These are phyloP conservation scores for Backusella psychrophila DNA, from an alignment of 192 early-diverging fungal species.

Conservation along the genomic window DNA sequence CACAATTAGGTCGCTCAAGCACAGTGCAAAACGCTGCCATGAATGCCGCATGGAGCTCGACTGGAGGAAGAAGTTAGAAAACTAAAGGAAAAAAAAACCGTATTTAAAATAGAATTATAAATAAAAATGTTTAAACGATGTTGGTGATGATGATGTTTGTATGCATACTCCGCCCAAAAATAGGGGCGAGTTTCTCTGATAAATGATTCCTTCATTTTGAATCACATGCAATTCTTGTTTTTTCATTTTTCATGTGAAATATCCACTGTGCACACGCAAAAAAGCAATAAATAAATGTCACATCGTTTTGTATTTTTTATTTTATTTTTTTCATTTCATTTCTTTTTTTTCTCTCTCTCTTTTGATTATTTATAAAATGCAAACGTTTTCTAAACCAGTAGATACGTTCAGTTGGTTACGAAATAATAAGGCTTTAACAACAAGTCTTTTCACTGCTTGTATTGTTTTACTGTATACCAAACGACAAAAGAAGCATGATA, in stretches of 20 bases:
- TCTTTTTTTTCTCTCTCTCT: background rate
- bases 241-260: conserved; percentile 10
- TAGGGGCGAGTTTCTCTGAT: background rate
- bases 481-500: background rate
- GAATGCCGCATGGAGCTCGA: conserved; percentile 13
- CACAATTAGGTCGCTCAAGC: conserved; percentile 30
- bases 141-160: background rate
- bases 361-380: conserved; percentile 8
- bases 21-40: conserved; percentile 17
- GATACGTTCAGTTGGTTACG: conserved; percentile 4
- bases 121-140: background rate
- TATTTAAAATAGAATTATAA: too few species aligned
- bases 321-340: background rate
- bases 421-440: background rate
- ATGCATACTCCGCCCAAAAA: conserved; percentile 2
- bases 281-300: conserved; percentile 7
- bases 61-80: conserved; percentile 9
- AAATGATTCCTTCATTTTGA: background rate
- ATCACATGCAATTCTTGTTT: conserved; percentile 3
- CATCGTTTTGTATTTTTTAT: background rate
- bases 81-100: too few species aligned
- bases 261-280: background rate
- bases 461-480: background rate
- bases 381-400: conserved; percentile 6
- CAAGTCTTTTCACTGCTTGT: conserved; percentile 6